Conservation (phyloP, 768 basidiomycete species). For the Sarcodon sp. region DNA sequence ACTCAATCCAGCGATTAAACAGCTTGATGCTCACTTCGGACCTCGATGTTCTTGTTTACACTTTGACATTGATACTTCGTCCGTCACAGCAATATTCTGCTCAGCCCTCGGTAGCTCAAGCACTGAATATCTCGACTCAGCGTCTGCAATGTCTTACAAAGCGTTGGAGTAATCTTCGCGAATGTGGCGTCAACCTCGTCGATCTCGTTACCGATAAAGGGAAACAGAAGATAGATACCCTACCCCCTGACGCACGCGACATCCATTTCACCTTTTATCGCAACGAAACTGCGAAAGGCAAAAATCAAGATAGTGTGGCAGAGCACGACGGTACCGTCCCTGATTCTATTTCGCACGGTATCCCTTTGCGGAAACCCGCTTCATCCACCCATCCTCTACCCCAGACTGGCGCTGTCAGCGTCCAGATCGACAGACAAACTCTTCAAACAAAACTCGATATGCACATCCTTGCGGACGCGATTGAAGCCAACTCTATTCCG, state of each 20-base stretch:
- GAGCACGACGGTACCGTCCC: slow-evolving; percentile 25
- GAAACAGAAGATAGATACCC: slow-evolving; percentile 37
- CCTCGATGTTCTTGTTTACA: slow-evolving; percentile 73
- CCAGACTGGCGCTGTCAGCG: slow-evolving; percentile 34
- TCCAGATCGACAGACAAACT: slow-evolving; percentile 51
- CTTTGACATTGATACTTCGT: slow-evolving; percentile 78
- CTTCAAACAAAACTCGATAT: slow-evolving; percentile 53
- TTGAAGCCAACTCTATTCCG: slow-evolving; percentile 57
- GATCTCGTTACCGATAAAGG: slow-evolving; percentile 54
- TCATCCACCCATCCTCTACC: slow-evolving; percentile 18
- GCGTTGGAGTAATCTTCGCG: slow-evolving; percentile 73
- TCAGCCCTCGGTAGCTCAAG: slow-evolving; percentile 72
- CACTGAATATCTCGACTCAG: slow-evolving; percentile 69
- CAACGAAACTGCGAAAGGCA: slow-evolving; percentile 28
- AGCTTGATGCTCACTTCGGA: slow-evolving; percentile 82
- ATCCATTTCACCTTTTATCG: slow-evolving; percentile 76
- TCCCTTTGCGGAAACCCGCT: slow-evolving; percentile 24
- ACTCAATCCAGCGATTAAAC: slow-evolving; percentile 60
- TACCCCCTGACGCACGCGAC: slow-evolving; percentile 65
- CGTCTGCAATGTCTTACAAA: slow-evolving; percentile 76
- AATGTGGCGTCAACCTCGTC: slow-evolving; percentile 64
- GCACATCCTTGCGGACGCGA: slow-evolving; percentile 62
- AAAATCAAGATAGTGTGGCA: slow-evolving; percentile 28
- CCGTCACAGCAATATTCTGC: slow-evolving; percentile 93
- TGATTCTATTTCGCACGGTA: slow-evolving; percentile 19